Conservation (phyloP, 2,329 filamentous ascomycete species). For the Phyllosticta citrichinensis region DNA sequence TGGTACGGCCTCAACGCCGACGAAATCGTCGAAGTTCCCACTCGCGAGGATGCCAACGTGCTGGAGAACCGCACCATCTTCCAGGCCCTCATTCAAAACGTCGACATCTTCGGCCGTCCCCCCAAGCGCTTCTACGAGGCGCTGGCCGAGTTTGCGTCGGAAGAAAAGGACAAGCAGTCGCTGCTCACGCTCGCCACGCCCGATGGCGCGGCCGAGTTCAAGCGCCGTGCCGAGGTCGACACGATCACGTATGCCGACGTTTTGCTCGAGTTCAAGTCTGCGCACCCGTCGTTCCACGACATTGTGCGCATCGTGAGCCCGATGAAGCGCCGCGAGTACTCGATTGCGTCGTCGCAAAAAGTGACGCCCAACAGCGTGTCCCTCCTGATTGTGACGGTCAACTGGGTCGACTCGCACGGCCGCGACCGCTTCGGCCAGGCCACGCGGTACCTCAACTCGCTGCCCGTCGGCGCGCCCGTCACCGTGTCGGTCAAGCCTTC, state of each 20-base stretch:
- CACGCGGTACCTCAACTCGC: constrained; percentile 73
- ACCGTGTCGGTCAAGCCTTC: constrained; percentile 95
- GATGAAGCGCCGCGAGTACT: constrained; percentile 95
- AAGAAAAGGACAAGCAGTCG: constrained; percentile 72
- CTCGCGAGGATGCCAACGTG: constrained; percentile 62
- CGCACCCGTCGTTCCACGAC: constrained; percentile 79
- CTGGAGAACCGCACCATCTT: constrained; percentile 86
- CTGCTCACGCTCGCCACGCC: constrained; percentile 66
- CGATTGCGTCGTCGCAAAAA: constrained; percentile 94
- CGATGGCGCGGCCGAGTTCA: constrained; percentile 82
- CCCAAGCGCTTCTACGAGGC: constrained; percentile 97
- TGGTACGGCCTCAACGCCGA: constrained; percentile 77
- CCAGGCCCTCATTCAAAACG: constrained; percentile 81
- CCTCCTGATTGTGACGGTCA: constrained; percentile 93
- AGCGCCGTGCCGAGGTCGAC: constrained; percentile 82
- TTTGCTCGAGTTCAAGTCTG: constrained; percentile 79
- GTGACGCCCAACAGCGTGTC: constrained; percentile 84
- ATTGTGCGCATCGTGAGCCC: constrained; percentile 79
- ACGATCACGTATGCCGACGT: constrained; percentile 86
- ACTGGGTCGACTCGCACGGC: constrained; percentile 83
- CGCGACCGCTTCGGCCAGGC: constrained; percentile 88
- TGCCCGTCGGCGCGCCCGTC: constrained; percentile 66
- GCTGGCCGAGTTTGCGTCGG: constrained; percentile 73
- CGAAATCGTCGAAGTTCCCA: constrained; percentile 83
- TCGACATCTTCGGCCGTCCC: constrained; percentile 94